Conservation (phyloP, 495 filamentous ascomycete species). For the Aspergillus saccharolyticus region DNA sequence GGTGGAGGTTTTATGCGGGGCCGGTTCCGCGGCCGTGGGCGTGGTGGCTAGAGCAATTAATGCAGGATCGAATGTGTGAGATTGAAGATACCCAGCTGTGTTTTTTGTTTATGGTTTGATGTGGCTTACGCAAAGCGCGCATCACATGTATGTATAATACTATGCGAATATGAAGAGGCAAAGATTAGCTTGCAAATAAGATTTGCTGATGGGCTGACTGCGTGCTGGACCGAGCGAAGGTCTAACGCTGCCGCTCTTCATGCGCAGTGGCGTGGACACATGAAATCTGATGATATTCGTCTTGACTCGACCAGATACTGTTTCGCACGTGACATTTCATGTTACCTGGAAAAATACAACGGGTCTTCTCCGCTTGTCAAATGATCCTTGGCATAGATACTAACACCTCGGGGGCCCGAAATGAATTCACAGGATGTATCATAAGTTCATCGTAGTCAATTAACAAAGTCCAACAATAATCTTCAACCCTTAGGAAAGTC, state of each 20-base stretch:
- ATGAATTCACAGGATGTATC: too few species aligned
- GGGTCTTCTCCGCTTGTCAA: too few species aligned
- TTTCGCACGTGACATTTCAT: too few species aligned
- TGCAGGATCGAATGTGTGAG: not conserved
- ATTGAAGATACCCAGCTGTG: not conserved
- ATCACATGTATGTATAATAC: not conserved
- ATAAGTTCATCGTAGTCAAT: too few species aligned
- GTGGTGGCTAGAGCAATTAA: constrained; percentile 39
- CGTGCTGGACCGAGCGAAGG: not conserved
- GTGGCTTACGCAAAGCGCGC: not conserved
- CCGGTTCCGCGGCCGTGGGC: constrained; percentile 42
- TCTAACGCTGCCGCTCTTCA: not conserved
- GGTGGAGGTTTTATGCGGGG: constrained; percentile 48
- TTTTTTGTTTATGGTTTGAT: not conserved
- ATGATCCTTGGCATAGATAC: too few species aligned
- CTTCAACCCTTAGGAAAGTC: too few species aligned
- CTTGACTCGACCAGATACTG: too few species aligned
- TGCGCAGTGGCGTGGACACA: too few species aligned
- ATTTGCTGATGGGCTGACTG: not conserved
- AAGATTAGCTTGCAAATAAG: not conserved
- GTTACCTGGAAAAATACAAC: too few species aligned
- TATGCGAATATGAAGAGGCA: not conserved
- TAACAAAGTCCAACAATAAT: too few species aligned
- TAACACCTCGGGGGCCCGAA: too few species aligned
- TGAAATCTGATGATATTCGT: too few species aligned